phyloP scores from a whole-genome alignment of 495 filamentous ascomycete species.

The Chaetomidium leptoderma region DNA sequence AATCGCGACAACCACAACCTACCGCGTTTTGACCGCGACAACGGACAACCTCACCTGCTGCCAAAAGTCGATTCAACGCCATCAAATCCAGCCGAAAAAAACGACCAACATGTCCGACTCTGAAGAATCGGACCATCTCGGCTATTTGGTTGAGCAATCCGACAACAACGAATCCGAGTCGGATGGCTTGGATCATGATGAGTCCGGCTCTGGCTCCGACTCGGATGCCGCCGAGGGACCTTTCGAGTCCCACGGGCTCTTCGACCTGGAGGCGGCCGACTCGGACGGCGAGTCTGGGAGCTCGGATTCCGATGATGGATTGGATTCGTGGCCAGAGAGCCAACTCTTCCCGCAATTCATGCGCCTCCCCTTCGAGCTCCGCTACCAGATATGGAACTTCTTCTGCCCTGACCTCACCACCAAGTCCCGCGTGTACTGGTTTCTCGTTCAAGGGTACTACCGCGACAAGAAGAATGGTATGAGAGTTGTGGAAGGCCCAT shows the following conservation, averaged over 20 bases:
- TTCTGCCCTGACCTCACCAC: constrained; percentile 36
- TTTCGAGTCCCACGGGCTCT: background rate
- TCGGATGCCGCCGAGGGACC: background rate
- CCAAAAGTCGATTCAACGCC: background rate
- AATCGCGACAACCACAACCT: background rate
- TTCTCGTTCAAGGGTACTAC: background rate
- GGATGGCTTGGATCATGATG: background rate
- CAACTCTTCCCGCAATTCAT: constrained; percentile 40
- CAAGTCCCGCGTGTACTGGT: constrained; percentile 28
- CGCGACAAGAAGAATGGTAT: background rate
- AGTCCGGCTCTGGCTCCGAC: background rate
- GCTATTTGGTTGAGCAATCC: background rate
- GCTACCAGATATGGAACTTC: constrained; percentile 38
- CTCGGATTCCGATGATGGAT: constrained; percentile 2
- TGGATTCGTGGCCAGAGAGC: constrained; percentile 9
- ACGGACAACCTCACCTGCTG: too few species aligned
- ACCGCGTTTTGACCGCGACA: background rate
- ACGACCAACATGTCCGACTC: constrained; percentile 11
- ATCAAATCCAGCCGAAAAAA: background rate
- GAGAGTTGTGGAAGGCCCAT: constrained; percentile 1
- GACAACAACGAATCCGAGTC: constrained; percentile 15
- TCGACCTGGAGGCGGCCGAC: constrained; percentile 16
- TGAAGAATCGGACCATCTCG: constrained; percentile 12
- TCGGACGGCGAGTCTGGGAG: constrained; percentile 14
- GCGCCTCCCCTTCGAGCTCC: constrained; percentile 39